Evolutionary conservation across 2,329 filamentous ascomycete genomes (phyloP).

Genomic region (Arthrinium puccinioides): DNA sequence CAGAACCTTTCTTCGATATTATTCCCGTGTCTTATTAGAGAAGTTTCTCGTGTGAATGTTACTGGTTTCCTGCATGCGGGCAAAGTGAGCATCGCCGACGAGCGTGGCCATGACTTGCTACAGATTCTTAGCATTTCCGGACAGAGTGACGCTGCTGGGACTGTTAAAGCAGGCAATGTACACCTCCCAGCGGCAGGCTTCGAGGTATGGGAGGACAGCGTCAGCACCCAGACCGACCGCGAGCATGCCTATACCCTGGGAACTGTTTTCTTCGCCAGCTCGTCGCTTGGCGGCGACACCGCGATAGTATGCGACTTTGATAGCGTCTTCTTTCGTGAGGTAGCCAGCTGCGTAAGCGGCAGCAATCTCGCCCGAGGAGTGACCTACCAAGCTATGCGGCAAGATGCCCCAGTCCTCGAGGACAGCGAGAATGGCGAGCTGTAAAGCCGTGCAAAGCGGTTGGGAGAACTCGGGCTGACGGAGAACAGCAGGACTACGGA

Average conservation of each 20-base stretch:
- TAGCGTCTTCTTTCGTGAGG: constrained; percentile 9
- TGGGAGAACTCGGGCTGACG: too few species aligned
- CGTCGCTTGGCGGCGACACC: constrained; percentile 7
- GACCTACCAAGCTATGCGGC: constrained; percentile 29
- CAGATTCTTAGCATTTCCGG: too few species aligned
- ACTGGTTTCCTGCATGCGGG: too few species aligned
- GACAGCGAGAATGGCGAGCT: too few species aligned
- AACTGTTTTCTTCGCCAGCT: too few species aligned
- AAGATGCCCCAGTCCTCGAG: constrained; percentile 15
- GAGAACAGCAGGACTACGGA: too few species aligned
- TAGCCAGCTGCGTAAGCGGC: constrained; percentile 20
- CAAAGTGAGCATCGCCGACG: too few species aligned
- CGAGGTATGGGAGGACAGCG: not conserved
- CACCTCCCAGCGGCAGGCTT: not conserved
- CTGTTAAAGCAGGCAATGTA: constrained; percentile 15
- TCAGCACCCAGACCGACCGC: constrained; percentile 8
- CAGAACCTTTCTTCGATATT: too few species aligned
- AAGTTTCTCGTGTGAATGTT: too few species aligned
- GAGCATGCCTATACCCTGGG: constrained; percentile 7
- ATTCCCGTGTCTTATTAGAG: too few species aligned
- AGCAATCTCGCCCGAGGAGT: constrained; percentile 24
- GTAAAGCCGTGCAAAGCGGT: too few species aligned
- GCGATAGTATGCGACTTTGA: constrained; percentile 11
- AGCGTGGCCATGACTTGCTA: too few species aligned
- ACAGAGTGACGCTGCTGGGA: constrained; percentile 17